Base-by-base conservation (phyloP, 441 rosid species). In the Euphorbia corollata region DNA sequence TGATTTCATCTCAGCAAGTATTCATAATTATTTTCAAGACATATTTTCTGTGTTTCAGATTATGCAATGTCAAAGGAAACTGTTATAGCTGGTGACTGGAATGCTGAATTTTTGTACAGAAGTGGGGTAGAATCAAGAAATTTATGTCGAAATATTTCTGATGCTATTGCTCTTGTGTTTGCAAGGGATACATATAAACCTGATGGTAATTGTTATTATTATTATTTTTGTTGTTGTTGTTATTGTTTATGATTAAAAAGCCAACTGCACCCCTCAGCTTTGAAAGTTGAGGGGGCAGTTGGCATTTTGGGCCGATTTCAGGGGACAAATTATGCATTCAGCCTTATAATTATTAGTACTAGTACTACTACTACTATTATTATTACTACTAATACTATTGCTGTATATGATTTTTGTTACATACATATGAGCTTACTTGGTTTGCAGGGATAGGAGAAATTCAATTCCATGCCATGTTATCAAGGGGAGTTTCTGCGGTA, bases 61-160 rank as follows among this genome's bases (percentile, higher is more conserved):
- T 80, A 75, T 79, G 91, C 86, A 45, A 72, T 87, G 89, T 76
- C 88, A n/a, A 73, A 41, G 74, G 87, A 87, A 70, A 92, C 97
- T 9, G 67, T 85, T 72, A 77, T 90, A 68, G 85, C 79, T 71
- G 97, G 98, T 63, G 86, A 86, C 68, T 86, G 79, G 77, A 82
- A 72, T 61, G 71, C 90, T 24, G 57, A 38, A 43, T 81, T 81
- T 71, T 64, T 73, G 66, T 85, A 79, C 69, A 79, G 77, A 80
- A 73, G 79, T 68, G 74, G 71, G 18, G 63, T 63, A 65, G 78
- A 74, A 30, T 39, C 68, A 36, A 75, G 71, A 72, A 74, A 71
- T 74, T 16, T 68, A 57, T 50, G 64, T 47, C 65, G 36, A 68
- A 64, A 22, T 67, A 15, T 18, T 68, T 57, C 67, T 5, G 73